These are phyloP conservation scores for Dothiorella sarmentorum DNA, from an alignment of 2,329 filamentous ascomycete species.

Conservation along the genomic window DNA sequence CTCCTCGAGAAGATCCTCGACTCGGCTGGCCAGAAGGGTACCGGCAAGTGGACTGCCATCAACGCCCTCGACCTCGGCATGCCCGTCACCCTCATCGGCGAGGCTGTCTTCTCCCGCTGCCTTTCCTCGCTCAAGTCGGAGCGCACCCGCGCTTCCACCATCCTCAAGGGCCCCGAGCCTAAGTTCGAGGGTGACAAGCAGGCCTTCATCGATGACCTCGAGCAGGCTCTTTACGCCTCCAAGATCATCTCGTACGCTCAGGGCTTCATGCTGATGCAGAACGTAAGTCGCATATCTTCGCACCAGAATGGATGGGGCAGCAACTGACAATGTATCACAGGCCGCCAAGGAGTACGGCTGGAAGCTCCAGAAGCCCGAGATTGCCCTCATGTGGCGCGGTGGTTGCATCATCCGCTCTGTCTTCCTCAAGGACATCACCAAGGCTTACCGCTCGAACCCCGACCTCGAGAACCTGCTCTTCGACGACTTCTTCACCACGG, in stretches of 20 bases:
- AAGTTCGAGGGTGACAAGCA: slow-evolving; percentile 87
- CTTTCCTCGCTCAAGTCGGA: slow-evolving; percentile 91
- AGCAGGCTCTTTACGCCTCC: slow-evolving; percentile 97
- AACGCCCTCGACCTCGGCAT: slow-evolving; percentile 97
- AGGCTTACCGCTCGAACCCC: slow-evolving; percentile 89
- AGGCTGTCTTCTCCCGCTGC: slow-evolving; percentile 94
- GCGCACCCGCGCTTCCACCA: slow-evolving; percentile 74
- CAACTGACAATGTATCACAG: slow-evolving; percentile 45
- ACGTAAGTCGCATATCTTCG: slow-evolving; percentile 59
- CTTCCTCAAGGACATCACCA: slow-evolving; percentile 99
- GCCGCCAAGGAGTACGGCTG: slow-evolving; percentile 93
- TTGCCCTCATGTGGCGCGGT: slow-evolving; percentile 99
- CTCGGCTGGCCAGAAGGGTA: slow-evolving; percentile 97
- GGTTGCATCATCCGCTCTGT: slow-evolving; percentile 99
- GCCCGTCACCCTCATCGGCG: slow-evolving; percentile 96
- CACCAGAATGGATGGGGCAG: slow-evolving; percentile 5
- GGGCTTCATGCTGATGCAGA: slow-evolving; percentile 99
- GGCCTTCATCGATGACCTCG: slow-evolving; percentile 92
- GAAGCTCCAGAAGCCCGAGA: slow-evolving; percentile 99
- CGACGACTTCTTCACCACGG: slow-evolving; percentile 99
- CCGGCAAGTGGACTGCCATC: slow-evolving; percentile 99
- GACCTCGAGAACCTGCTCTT: slow-evolving; percentile 98
- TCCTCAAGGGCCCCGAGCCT: slow-evolving; percentile 73
- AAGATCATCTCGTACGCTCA: slow-evolving; percentile 99
- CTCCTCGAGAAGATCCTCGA: slow-evolving; percentile 99